Evolutionary conservation across 257 asterid genomes (phyloP).

Genomic region (Paraleonurus japonicus): DNA sequence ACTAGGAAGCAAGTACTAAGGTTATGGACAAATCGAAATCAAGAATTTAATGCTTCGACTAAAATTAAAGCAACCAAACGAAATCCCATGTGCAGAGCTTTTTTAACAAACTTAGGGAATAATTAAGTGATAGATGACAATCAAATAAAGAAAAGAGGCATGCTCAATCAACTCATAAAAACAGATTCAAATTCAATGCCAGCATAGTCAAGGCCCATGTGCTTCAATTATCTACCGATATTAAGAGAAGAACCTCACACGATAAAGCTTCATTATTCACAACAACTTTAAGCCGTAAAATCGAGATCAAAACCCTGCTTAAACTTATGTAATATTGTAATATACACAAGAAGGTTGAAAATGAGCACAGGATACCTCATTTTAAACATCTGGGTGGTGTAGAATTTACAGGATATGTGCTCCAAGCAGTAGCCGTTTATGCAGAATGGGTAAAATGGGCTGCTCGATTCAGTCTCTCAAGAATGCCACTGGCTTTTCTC

Average conservation of each 20-base stretch:
- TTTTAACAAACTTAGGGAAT: constrained; percentile 12
- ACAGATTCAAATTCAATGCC: not conserved
- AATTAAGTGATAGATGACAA: not conserved
- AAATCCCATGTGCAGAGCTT: constrained; percentile 34
- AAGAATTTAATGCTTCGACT: constrained; percentile 22
- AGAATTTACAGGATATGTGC: constrained; percentile 71
- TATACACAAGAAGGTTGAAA: constrained; percentile 47
- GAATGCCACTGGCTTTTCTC: constrained; percentile 81
- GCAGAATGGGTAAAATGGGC: constrained; percentile 63
- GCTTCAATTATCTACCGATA: constrained; percentile 35
- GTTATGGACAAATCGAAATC: constrained; percentile 19
- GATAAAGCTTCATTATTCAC: constrained; percentile 48
- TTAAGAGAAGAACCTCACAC: constrained; percentile 13
- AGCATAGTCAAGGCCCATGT: constrained; percentile 30
- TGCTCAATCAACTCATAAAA: not conserved
- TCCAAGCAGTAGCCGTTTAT: constrained; percentile 27
- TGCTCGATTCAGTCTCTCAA: constrained; percentile 60
- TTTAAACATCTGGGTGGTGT: constrained; percentile 21
- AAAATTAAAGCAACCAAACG: constrained; percentile 14
- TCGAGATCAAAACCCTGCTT: constrained; percentile 42
- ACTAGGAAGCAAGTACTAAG: constrained; percentile 9
- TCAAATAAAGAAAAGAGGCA: constrained; percentile 18
- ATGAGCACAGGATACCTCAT: constrained; percentile 40
- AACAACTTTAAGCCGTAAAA: constrained; percentile 32
- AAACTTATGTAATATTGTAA: constrained; percentile 35